Conservation (phyloP, 345 rosid species). For the Acer yangbiense region DNA sequence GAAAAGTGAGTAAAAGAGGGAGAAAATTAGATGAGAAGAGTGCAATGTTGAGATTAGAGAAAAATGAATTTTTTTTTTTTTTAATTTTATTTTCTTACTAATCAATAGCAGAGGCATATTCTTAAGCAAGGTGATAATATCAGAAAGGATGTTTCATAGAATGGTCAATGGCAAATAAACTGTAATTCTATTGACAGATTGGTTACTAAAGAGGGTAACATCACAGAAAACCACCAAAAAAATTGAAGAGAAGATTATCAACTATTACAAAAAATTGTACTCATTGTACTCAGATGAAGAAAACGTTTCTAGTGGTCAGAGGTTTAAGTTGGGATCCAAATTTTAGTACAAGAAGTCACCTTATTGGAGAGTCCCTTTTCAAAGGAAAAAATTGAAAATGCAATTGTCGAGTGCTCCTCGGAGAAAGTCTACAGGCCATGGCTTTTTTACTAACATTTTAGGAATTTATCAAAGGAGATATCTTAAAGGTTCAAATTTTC, state of each 20-base stretch:
- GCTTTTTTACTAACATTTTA: not conserved
- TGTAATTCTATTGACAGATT: not conserved
- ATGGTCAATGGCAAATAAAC: not conserved
- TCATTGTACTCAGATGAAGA: not conserved
- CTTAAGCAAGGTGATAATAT: not conserved
- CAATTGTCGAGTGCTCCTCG: not conserved
- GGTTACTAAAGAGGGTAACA: not conserved
- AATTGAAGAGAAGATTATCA: not conserved
- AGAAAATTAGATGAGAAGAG: too few relatives aligned
- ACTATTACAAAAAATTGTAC: not conserved
- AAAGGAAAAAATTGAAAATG: not conserved
- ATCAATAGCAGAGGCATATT: too few relatives aligned
- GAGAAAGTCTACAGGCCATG: too few relatives aligned
- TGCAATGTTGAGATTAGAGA: too few relatives aligned
- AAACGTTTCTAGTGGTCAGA: not conserved
- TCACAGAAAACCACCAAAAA: not conserved
- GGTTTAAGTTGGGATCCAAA: not conserved
- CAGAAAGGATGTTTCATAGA: not conserved
- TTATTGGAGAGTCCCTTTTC: not conserved
- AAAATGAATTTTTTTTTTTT: too few relatives aligned
- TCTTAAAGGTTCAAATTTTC: not conserved
- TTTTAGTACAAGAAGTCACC: not conserved
- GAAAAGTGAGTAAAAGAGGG: too few relatives aligned
- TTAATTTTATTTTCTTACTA: too few relatives aligned
- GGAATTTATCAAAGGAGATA: not conserved